Evolutionary conservation across 352 stramenopile species (phyloP).

Genomic region (Pythium folliculosum): DNA sequence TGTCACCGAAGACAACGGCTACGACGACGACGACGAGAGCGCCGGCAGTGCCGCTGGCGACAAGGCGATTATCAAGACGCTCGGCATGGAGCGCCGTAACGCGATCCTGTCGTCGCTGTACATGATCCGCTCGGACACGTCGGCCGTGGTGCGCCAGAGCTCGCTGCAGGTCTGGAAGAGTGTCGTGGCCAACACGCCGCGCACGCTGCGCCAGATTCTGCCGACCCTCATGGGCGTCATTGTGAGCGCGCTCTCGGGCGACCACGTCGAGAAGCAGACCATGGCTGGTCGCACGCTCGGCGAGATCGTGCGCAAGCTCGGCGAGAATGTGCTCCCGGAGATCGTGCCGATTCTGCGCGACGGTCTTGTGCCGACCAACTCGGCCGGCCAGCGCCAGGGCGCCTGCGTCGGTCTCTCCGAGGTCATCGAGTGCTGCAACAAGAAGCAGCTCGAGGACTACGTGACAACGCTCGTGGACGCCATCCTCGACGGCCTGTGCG

Average conservation of each 20-base stretch:
- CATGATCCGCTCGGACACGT: conserved; percentile 97
- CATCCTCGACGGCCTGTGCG: conserved; percentile 97
- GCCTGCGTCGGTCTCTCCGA: conserved; percentile 98
- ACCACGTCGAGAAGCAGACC: conserved; percentile 88
- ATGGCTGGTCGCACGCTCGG: conserved; percentile 94
- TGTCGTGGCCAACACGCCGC: conserved; percentile 97
- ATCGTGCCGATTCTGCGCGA: conserved; percentile 98
- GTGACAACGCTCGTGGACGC: conserved; percentile 96
- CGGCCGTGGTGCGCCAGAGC: conserved; percentile 94
- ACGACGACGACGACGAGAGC: conserved; percentile 88
- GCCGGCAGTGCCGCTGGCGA: conserved; percentile 81
- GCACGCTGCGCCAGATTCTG: conserved; percentile 97
- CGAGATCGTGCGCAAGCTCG: conserved; percentile 99
- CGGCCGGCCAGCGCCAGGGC: conserved; percentile 85
- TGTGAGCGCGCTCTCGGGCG: conserved; percentile 93
- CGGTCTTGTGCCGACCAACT: conserved; percentile 79
- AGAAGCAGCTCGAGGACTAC: conserved; percentile 96
- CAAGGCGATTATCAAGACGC: conserved; percentile 86
- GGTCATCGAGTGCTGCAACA: conserved; percentile 96
- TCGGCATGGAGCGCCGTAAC: conserved; percentile 94
- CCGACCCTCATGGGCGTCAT: conserved; percentile 96
- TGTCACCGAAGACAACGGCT: conserved; percentile 50
- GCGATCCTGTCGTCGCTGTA: conserved; percentile 98
- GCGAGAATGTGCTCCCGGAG: conserved; percentile 98
- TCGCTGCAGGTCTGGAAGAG: conserved; percentile 99